A percentile compares a stretch with the other conserved stretches of the same genome.
Evolutionary conservation across 306 rosid species (phyloP).

Genomic region (Pterocarpus santalinus): DNA sequence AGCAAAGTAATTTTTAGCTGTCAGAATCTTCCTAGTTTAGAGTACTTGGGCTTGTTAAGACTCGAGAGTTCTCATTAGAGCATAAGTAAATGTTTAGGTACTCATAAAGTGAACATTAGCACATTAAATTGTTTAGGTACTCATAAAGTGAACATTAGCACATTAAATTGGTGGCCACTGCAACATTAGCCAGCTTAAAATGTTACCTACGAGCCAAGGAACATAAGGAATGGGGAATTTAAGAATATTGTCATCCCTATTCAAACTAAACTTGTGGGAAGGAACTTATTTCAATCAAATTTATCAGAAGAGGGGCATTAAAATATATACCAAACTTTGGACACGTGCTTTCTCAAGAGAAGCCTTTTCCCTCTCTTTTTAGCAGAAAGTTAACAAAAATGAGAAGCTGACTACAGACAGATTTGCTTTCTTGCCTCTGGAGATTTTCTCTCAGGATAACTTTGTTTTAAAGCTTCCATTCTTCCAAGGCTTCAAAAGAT

Average conservation of each 20-base stretch:
- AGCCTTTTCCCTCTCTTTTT: constrained; percentile 39
- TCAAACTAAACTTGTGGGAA: not conserved
- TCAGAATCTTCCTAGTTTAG: constrained; percentile 44
- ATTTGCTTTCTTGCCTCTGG: constrained; percentile 36
- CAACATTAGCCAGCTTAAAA: constrained; percentile 30
- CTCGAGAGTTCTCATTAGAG: constrained; percentile 34
- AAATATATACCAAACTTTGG: constrained; percentile 50
- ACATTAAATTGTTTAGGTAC: constrained; percentile 25
- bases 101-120: constrained; percentile 18
- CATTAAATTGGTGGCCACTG: not conserved
- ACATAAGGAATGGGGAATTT: constrained; percentile 10
- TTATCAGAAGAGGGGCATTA: constrained; percentile 20
- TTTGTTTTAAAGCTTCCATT: constrained; percentile 58
- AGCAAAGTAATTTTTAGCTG: constrained; percentile 63
- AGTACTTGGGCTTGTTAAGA: constrained; percentile 21
- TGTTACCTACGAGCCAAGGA: constrained; percentile 10
- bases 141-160: constrained; percentile 19
- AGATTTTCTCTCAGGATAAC: constrained; percentile 53
- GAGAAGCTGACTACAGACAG: constrained; percentile 38
- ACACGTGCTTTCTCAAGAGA: constrained; percentile 43
- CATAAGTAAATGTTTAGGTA: constrained; percentile 31
- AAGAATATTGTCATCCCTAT: not conserved
- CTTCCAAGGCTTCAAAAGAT: constrained; percentile 38
- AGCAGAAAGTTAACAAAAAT: constrained; percentile 50
- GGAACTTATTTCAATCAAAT: constrained; percentile 19